Evolutionary conservation across 495 filamentous ascomycete species (phyloP).

Genomic region (Aspergillus panamensis): DNA sequence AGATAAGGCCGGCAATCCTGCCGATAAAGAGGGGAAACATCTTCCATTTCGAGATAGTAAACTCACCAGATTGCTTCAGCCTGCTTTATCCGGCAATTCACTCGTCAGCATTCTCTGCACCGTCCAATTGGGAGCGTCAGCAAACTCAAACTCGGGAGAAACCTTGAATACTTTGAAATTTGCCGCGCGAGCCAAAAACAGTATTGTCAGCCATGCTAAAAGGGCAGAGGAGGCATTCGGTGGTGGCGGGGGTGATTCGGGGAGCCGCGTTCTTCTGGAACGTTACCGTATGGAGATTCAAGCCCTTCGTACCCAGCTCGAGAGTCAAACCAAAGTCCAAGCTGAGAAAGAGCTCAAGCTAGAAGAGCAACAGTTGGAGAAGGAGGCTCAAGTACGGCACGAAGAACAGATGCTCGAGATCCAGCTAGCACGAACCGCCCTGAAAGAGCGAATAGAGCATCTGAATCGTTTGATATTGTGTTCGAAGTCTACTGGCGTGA

Average conservation of each 20-base stretch:
- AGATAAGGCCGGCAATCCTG: constrained; percentile 71
- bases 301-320: constrained; percentile 76
- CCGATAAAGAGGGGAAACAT: constrained; percentile 82
- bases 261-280: constrained; percentile 82
- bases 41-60: constrained; percentile 96
- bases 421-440: constrained; percentile 89
- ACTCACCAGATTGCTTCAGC: constrained; percentile 87
- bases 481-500: constrained; percentile 93
- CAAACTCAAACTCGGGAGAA: constrained; percentile 70
- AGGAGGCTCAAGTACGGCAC: constrained; percentile 78
- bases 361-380: constrained; percentile 71
- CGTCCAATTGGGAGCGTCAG: constrained; percentile 70
- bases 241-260: constrained; percentile 66
- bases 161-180: constrained; percentile 97
- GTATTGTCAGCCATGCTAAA: constrained; percentile 95
- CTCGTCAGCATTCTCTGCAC: constrained; percentile 97
- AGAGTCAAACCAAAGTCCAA: constrained; percentile 67
- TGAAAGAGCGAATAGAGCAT: constrained; percentile 97
- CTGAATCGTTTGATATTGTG: constrained; percentile 92
- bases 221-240: constrained; percentile 85
- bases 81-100: constrained; percentile 88
- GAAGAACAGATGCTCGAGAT: constrained; percentile 98
- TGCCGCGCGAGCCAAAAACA: constrained; percentile 93
- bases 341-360: constrained; percentile 63
- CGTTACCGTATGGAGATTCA: constrained; percentile 93